These are phyloP conservation scores for Codiaeum variegatum DNA, from an alignment of 441 rosid species.

Conservation along the genomic window DNA sequence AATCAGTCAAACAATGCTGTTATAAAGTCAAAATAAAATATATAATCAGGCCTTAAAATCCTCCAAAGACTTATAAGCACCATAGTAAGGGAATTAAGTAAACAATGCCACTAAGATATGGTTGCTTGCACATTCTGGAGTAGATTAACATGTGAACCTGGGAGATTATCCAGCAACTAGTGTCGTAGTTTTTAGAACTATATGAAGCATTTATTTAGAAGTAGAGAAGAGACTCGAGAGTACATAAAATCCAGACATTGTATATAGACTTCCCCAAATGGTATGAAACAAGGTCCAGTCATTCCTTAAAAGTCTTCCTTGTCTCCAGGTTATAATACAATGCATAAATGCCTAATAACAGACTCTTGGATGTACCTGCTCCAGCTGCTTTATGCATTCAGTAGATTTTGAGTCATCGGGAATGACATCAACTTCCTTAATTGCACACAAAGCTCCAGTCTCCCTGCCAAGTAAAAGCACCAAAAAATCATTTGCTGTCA, in stretches of 20 bases:
- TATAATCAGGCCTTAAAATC: neutral
- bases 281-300: constrained; percentile 5
- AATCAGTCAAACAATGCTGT: neutral
- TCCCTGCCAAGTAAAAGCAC: constrained; percentile 39
- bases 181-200: neutral
- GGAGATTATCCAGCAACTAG: neutral
- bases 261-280: neutral
- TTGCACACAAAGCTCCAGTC: constrained; percentile 90
- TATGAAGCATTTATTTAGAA: neutral
- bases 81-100: neutral
- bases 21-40: neutral
- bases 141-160: neutral
- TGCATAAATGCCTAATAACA: constrained; percentile 15
- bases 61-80: constrained; percentile 8
- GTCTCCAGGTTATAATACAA: neutral
- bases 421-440: constrained; percentile 88
- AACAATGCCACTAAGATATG: neutral
- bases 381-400: constrained; percentile 77
- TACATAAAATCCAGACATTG: neutral
- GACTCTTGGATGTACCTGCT: constrained; percentile 49
- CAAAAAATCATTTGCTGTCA: neutral
- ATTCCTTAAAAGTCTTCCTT: neutral
- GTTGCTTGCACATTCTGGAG: neutral
- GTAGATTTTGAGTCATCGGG: constrained; percentile 90
- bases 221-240: neutral